Base-by-base conservation (phyloP, 176 grass and related monocot genomes). In the Chloris gayana region DNA sequence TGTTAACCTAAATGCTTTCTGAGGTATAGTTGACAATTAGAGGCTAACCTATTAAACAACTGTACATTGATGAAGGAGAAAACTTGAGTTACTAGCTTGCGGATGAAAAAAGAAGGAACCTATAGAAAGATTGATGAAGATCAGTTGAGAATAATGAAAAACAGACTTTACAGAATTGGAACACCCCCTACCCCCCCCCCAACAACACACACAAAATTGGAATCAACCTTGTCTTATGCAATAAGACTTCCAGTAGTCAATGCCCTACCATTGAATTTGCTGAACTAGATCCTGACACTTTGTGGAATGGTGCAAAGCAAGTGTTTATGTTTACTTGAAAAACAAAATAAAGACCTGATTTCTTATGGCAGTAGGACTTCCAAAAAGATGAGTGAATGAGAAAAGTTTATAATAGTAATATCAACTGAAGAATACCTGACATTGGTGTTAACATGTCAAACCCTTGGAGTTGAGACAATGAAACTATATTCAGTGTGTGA, bases 31-130 rank as follows among this genome's bases (percentile, higher is more conserved):
- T 78, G 9, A 13, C 3, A 80, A 66, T 15, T 4, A 76, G 26
- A 72, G 12, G 32, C 75, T 77, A 72, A 91, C 94, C 94, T 97
- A 78, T 97, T 97, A 46, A 97, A 97, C 38, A 97, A 69, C 62
- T 93, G 94, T 73, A 93, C 90, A 75, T 97, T 97, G 62, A 97
- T 97, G 85, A 93, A 97, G 41, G 94, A 93, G 70, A 97, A 97
- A 87, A 97, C 88, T 87, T 97, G 90, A 67, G 86, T 97, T 51
- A 97, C 83, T 63, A 97, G 94, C 88, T 97, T 97, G 69, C 90
- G 91, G 44, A 89, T 86, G 56, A 97, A 97, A 90, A 97, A 89
- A 51, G 80, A 93, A 85, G 94, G 94, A 76, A 97, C 94, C 94
- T 97, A 62, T 59, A 85, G 44, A 57, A 88, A 63, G 22, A 73